Evolutionary conservation across 768 basidiomycete species (phyloP).

Genomic region (Termitomyces sp.): DNA sequence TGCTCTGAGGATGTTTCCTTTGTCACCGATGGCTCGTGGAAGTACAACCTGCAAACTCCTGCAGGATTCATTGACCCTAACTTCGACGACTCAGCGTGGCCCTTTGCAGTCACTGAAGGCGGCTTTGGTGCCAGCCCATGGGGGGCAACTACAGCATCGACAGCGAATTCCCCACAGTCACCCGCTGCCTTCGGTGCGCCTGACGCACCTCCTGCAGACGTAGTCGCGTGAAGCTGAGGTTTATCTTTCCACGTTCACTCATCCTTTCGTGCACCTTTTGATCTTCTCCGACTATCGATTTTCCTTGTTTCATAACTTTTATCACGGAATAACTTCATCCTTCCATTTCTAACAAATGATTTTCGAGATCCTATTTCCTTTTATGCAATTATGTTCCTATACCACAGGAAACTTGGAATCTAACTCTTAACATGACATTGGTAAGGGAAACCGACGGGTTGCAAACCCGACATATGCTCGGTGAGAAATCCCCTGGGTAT

Average conservation of each 20-base stretch:
- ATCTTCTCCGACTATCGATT: neutral
- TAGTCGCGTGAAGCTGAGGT: conserved; percentile 4
- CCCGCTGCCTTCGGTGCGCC: conserved; percentile 7
- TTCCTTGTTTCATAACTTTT: neutral
- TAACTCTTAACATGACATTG: too few relatives aligned
- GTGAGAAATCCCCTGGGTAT: too few relatives aligned
- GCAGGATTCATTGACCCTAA: conserved; percentile 9
- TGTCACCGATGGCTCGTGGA: conserved; percentile 20
- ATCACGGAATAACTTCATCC: neutral
- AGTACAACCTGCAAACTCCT: conserved; percentile 14
- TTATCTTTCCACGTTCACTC: neutral
- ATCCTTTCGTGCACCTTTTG: neutral
- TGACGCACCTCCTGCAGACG: conserved; percentile 9
- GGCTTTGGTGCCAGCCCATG: conserved; percentile 17
- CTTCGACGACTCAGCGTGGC: conserved; percentile 18
- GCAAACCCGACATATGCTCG: too few relatives aligned
- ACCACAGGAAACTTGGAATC: too few relatives aligned
- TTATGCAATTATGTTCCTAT: neutral
- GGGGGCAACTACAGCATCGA: conserved; percentile 12
- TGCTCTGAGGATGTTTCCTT: conserved; percentile 10
- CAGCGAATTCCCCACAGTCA: conserved; percentile 10
- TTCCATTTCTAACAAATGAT: neutral
- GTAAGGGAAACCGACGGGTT: too few relatives aligned
- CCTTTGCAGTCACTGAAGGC: conserved; percentile 16
- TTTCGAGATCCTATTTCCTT: neutral